Evolutionary conservation across 768 basidiomycete species (phyloP).

Genomic region (Lactarius vividus): DNA sequence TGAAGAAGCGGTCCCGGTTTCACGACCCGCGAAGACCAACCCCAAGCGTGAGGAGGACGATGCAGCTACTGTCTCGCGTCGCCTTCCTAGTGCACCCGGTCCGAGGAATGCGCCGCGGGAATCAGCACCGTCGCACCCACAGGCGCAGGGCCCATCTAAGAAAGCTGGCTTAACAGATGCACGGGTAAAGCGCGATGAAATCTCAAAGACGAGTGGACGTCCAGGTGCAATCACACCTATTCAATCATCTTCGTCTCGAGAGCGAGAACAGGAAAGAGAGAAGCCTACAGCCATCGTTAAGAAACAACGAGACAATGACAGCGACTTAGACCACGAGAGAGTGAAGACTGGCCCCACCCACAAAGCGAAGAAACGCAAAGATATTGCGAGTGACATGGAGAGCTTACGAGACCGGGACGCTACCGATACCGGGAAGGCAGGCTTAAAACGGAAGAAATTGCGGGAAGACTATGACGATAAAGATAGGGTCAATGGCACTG

Average conservation of each 20-base stretch:
- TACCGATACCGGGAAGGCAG: constrained; percentile 15
- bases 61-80: constrained; percentile 21
- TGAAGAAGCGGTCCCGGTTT: constrained; percentile 3
- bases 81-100: constrained; percentile 29
- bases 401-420: constrained; percentile 30
- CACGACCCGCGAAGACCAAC: constrained; percentile 13
- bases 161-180: constrained; percentile 32
- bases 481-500: constrained; percentile 14
- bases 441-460: constrained; percentile 32
- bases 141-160: constrained; percentile 28
- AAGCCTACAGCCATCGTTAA: background rate
- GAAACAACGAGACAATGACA: constrained; percentile 20
- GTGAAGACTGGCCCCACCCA: background rate
- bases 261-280: constrained; percentile 25
- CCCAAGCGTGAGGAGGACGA: constrained; percentile 29
- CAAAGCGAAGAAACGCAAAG: constrained; percentile 24
- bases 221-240: constrained; percentile 36
- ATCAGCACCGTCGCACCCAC: constrained; percentile 23
- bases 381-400: constrained; percentile 18
- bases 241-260: constrained; percentile 29
- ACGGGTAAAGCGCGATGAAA: constrained; percentile 33
- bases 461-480: constrained; percentile 30
- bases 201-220: constrained; percentile 35
- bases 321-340: constrained; percentile 22
- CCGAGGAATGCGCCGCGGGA: constrained; percentile 22